Percentiles rank a stretch among this genome's conserved stretches.
Conservation (phyloP, 176 grass and related monocot genomes). For the Puya raimondii region DNA sequence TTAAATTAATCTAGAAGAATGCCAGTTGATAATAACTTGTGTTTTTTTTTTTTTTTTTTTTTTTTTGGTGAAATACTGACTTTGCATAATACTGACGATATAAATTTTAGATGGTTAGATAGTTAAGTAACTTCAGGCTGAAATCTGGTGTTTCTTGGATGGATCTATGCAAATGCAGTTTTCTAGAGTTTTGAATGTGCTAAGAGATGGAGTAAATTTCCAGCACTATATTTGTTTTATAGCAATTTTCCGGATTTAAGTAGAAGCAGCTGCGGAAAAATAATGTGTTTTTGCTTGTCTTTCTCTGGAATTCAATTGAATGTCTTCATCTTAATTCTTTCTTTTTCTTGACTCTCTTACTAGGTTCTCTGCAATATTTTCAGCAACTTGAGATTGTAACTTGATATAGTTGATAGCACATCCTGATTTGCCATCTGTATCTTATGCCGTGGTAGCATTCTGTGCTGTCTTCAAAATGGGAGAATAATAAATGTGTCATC, state of each 20-base stretch:
- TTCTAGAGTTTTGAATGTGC: neutral
- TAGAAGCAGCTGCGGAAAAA: neutral
- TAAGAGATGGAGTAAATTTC: neutral
- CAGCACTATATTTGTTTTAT: neutral
- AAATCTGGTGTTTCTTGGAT: neutral
- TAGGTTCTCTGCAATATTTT: neutral
- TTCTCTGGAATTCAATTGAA: neutral
- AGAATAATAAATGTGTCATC: conserved; percentile 15
- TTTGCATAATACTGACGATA: too few species aligned
- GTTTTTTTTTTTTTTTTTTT: neutral
- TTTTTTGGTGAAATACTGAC: neutral
- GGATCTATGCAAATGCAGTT: conserved; percentile 1
- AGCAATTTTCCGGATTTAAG: neutral
- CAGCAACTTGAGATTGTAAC: neutral
- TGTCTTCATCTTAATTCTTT: neutral
- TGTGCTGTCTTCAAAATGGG: neutral
- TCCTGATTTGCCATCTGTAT: neutral
- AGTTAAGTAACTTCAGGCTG: neutral
- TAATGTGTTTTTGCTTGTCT: too few species aligned
- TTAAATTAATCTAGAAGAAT: neutral
- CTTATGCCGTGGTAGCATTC: neutral
- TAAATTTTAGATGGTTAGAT: neutral
- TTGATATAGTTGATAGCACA: neutral
- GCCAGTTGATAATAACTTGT: neutral
- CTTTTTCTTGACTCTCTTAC: neutral